These are phyloP conservation scores for Suillus paluster DNA, from an alignment of 768 basidiomycete genomes.

Conservation along the genomic window DNA sequence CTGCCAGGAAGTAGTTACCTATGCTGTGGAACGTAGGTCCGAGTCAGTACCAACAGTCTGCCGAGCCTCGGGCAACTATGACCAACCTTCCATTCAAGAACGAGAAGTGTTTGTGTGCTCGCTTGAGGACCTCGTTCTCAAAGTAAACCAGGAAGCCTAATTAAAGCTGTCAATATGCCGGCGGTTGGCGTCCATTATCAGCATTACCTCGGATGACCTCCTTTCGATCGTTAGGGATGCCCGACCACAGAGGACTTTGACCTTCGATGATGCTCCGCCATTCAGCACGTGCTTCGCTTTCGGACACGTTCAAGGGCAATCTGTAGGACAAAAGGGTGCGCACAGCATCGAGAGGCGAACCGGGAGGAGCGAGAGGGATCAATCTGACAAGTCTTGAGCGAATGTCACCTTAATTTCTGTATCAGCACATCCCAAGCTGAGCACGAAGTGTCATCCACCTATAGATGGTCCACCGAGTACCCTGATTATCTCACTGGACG, in stretches of 20 bases:
- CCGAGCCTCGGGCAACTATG: neutral
- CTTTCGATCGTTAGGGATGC: slow-evolving; percentile 87
- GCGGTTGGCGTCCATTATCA: neutral
- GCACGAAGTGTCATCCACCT: slow-evolving; percentile 45
- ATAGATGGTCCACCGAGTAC: slow-evolving; percentile 88
- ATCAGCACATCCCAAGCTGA: slow-evolving; percentile 15
- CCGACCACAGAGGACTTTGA: slow-evolving; percentile 75
- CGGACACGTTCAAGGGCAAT: slow-evolving; percentile 67
- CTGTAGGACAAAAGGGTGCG: slow-evolving; percentile 79
- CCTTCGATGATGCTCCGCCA: slow-evolving; percentile 96
- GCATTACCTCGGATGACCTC: slow-evolving; percentile 82
- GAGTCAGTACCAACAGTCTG: neutral
- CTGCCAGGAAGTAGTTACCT: slow-evolving; percentile 91
- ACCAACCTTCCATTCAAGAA: slow-evolving; percentile 86
- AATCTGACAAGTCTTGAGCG: slow-evolving; percentile 88
- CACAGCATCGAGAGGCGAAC: slow-evolving; percentile 74
- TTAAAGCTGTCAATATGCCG: neutral
- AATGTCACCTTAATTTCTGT: slow-evolving; percentile 66
- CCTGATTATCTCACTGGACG: slow-evolving; percentile 92
- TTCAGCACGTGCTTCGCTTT: slow-evolving; percentile 81
- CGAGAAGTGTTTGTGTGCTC: slow-evolving; percentile 93
- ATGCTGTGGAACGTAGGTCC: slow-evolving; percentile 49
- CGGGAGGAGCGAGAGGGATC: slow-evolving; percentile 66
- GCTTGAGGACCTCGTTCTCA: slow-evolving; percentile 82
- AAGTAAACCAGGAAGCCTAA: slow-evolving; percentile 92